phyloP scores from a whole-genome alignment of 2,329 filamentous ascomycete species.

The Aspergillus hortae region DNA sequence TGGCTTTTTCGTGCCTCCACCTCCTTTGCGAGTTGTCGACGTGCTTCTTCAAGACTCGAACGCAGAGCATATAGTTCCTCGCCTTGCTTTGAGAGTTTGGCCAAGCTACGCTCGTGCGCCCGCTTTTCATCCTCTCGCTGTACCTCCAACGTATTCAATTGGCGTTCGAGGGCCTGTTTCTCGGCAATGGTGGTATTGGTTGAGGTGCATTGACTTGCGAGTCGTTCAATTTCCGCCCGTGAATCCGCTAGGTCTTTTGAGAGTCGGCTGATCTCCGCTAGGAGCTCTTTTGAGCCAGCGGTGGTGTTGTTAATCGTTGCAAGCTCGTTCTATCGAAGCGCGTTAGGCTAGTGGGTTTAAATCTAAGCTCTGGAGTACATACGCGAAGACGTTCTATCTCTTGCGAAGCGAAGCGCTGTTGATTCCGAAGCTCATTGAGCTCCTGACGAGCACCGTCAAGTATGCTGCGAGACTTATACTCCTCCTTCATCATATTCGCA shows the following conservation, averaged over 20 bases:
- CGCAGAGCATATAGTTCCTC: conserved; percentile 40
- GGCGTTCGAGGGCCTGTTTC: conserved; percentile 74
- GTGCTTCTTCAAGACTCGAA: conserved; percentile 45
- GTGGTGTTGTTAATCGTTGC: conserved; percentile 63
- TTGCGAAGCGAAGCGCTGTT: conserved; percentile 47
- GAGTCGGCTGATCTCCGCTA: conserved; percentile 63
- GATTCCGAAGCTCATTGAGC: conserved; percentile 24
- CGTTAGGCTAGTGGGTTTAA: conserved; percentile 16
- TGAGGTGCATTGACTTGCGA: conserved; percentile 55
- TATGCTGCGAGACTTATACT: conserved; percentile 42
- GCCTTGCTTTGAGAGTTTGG: conserved; percentile 30
- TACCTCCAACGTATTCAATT: conserved; percentile 71
- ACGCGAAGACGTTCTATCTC: conserved; percentile 58
- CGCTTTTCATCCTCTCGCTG: conserved; percentile 80
- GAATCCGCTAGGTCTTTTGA: conserved; percentile 57
- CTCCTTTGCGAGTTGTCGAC: conserved; percentile 50
- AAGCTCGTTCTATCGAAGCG: conserved; percentile 60
- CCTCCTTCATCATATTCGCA: conserved; percentile 47
- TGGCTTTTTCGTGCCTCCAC: conserved; percentile 45
- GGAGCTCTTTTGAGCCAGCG: conserved; percentile 65
- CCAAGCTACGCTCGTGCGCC: conserved; percentile 57
- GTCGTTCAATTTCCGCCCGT: conserved; percentile 60
- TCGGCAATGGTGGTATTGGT: conserved; percentile 71
- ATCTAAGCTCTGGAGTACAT: conserved; percentile 11
- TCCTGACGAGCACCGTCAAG: conserved; percentile 51